phyloP scores from a whole-genome alignment of 148 eudicot species.

The Polygonum aviculare region DNA sequence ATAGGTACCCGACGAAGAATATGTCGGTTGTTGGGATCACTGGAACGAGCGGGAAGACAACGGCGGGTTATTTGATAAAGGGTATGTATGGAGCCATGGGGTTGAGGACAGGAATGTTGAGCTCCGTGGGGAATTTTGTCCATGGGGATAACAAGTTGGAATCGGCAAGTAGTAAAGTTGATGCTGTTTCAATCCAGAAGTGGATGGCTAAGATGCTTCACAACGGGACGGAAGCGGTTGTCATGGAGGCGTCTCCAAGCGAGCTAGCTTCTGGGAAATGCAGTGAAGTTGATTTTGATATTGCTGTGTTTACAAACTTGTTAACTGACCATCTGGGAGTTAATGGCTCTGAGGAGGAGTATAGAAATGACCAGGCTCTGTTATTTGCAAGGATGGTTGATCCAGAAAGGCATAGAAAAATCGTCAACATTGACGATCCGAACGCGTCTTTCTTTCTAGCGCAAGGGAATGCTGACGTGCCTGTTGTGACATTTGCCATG shows the following conservation, averaged over 20 bases:
- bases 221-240: slow-evolving; percentile 91
- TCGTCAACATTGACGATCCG: slow-evolving; percentile 85
- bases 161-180: slow-evolving; percentile 35
- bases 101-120: slow-evolving; percentile 88
- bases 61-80: slow-evolving; percentile 58
- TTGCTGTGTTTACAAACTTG: slow-evolving; percentile 83
- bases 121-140: slow-evolving; percentile 70
- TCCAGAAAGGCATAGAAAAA: slow-evolving; percentile 80
- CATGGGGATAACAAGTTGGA: slow-evolving; percentile 89
- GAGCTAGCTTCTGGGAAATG: slow-evolving; percentile 64
- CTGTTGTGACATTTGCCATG: slow-evolving; percentile 78
- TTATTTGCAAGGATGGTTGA: slow-evolving; percentile 88
- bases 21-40: slow-evolving; percentile 84
- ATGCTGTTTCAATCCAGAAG: slow-evolving; percentile 80
- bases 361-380: slow-evolving; percentile 51
- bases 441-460: slow-evolving; percentile 62
- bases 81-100: slow-evolving; percentile 98
- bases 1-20: slow-evolving; percentile 58
- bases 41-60: slow-evolving; percentile 86
- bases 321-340: slow-evolving; percentile 50
- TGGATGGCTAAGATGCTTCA: slow-evolving; percentile 92
- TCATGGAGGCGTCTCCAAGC: slow-evolving; percentile 72
- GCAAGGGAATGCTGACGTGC: slow-evolving; percentile 77
- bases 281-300: slow-evolving; percentile 89
- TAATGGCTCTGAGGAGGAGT: slow-evolving; percentile 67